Evolutionary conservation across 2,329 filamentous ascomycete genomes (phyloP).

Genomic region (Colletotrichum brevisporum): DNA sequence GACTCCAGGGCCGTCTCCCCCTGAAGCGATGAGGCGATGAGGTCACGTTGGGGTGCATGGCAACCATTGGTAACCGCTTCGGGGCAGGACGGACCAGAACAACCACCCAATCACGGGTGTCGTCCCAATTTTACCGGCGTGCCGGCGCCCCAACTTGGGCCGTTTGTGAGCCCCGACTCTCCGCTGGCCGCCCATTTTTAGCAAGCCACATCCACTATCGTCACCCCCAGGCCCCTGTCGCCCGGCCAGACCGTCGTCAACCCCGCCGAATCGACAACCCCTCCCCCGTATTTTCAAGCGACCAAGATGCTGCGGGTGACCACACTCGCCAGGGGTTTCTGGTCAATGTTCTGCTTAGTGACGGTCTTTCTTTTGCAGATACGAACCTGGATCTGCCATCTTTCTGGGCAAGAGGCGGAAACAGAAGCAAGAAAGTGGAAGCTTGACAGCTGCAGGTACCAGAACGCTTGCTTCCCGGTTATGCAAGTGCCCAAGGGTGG

Average conservation of each 20-base stretch:
- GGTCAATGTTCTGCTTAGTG: background rate
- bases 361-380: conserved; percentile 3
- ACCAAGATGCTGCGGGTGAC: conserved; percentile 5
- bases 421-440: background rate
- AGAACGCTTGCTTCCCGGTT: conserved; percentile 24
- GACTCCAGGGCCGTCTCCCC: conserved; percentile 5
- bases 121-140: conserved; percentile 29
- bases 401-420: background rate
- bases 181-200: conserved; percentile 23
- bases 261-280: conserved; percentile 1
- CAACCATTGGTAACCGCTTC: conserved; percentile 19
- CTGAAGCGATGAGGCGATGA: conserved; percentile 24
- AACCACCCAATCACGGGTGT: conserved; percentile 30
- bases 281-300: conserved; percentile 33
- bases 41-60: conserved; percentile 16
- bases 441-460: conserved; percentile 36
- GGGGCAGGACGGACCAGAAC: conserved; percentile 19
- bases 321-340: background rate
- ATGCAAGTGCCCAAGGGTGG: conserved; percentile 21
- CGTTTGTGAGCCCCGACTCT: background rate
- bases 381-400: conserved; percentile 2
- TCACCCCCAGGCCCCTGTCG: conserved; percentile 18
- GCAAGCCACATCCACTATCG: conserved; percentile 24
- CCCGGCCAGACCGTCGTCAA: conserved; percentile 15
- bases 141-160: conserved; percentile 24